Evolutionary conservation across 306 rosid genomes (phyloP).

Genomic region (Trifolium repens): DNA sequence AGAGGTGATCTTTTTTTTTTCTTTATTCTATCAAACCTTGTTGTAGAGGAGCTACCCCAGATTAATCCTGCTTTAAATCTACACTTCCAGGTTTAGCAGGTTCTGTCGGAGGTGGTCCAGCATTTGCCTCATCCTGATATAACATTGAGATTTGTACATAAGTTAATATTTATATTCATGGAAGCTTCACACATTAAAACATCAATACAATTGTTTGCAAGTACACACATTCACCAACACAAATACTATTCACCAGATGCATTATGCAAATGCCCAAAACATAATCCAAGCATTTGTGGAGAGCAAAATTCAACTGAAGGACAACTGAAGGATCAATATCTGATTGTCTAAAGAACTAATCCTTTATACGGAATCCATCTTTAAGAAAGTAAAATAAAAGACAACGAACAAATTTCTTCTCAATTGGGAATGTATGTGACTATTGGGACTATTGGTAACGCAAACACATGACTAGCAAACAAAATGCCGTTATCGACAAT

Average conservation of each 20-base stretch:
- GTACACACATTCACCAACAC: constrained; percentile 15
- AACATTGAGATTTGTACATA: constrained; percentile 36
- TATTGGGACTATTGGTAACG: constrained; percentile 6
- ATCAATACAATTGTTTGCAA: constrained; percentile 23
- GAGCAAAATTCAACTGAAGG: background rate
- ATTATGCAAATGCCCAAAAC: constrained; percentile 22
- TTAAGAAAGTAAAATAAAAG: background rate
- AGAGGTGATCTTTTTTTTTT: background rate
- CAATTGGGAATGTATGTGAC: constrained; percentile 16
- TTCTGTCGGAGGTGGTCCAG: constrained; percentile 46
- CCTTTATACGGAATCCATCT: background rate
- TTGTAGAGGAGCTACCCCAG: constrained; percentile 12
- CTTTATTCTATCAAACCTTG: constrained; percentile 17
- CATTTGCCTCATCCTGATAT: constrained; percentile 57
- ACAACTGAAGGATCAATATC: background rate
- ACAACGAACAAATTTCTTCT: constrained; percentile 7
- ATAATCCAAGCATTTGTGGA: background rate
- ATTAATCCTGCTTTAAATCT: constrained; percentile 64
- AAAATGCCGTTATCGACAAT: constrained; percentile 1
- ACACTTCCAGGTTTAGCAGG: constrained; percentile 45
- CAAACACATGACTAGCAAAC: constrained; percentile 15
- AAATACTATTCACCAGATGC: background rate
- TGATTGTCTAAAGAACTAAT: background rate
- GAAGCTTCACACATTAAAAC: constrained; percentile 30
- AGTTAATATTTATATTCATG: constrained; percentile 24